These are phyloP conservation scores for Trichoderma sp. DNA, from an alignment of 2,329 filamentous ascomycete species.

Conservation along the genomic window DNA sequence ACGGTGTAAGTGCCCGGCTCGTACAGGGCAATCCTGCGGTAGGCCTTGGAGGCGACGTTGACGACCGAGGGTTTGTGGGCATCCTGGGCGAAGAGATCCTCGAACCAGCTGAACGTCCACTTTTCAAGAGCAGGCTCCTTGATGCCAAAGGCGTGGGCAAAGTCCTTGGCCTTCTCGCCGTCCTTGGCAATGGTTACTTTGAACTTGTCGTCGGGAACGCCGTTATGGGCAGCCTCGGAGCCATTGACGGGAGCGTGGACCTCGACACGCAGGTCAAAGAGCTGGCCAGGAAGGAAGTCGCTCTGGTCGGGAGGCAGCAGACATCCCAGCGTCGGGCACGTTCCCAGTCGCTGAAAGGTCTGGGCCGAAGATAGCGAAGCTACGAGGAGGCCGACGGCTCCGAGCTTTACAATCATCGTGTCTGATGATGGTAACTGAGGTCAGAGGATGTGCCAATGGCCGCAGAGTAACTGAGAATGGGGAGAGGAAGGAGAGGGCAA, in stretches of 20 bases:
- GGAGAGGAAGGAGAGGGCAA: not conserved
- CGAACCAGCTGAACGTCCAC: constrained; percentile 84
- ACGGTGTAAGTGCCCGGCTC: constrained; percentile 80
- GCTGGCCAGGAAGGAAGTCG: constrained; percentile 82
- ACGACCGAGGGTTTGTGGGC: constrained; percentile 70
- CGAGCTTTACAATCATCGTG: constrained; percentile 44
- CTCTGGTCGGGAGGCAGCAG: constrained; percentile 65
- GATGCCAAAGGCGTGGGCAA: constrained; percentile 69
- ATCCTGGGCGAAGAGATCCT: constrained; percentile 79
- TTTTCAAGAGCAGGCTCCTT: constrained; percentile 72
- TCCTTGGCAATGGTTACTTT: constrained; percentile 73
- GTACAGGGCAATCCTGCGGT: constrained; percentile 73
- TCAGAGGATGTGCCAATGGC: not conserved
- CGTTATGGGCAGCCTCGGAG: constrained; percentile 71
- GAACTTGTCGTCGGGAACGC: constrained; percentile 73
- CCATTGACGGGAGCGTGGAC: constrained; percentile 81
- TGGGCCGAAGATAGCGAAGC: constrained; percentile 51
- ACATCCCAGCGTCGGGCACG: constrained; percentile 61
- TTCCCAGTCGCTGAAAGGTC: constrained; percentile 62
- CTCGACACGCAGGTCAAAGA: constrained; percentile 81
- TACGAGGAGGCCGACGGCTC: constrained; percentile 40
- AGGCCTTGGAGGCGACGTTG: constrained; percentile 78
- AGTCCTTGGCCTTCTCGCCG: constrained; percentile 54
- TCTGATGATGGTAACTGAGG: not conserved
- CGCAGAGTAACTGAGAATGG: not conserved